Evolutionary conservation across 257 asterid species (phyloP), one percentile per base, ranked within the genome.

Genomic region (Forsythia viridissima): DNA sequence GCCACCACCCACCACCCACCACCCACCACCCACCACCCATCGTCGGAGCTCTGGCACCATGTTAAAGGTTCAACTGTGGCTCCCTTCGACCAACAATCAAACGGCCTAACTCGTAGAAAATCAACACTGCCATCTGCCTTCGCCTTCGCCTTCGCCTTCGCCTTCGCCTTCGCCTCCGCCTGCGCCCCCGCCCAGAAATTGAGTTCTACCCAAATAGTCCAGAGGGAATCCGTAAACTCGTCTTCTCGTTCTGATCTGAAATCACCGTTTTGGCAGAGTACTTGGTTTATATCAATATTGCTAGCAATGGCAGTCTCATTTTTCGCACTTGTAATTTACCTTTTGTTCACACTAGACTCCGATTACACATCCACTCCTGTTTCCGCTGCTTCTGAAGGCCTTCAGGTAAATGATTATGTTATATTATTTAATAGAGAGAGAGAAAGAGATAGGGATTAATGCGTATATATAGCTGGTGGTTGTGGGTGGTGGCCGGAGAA

Each of bases 381-480:
- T 80, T 91, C 93, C 76, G 99, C 99, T 51, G 95, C 95, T 42
- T 86, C 97, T 1, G 98, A 91, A 86, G 99, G 98, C 82, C 97
- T 94, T 68, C 97, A 94, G 98, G 99, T 84, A 68, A 77, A 77
- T 70, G 80, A 21, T 74, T 55, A 5, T 69, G 34, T 66, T 46
- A n/a, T 66, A 18, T 30, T 77, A 70, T 38, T 3, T 57, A 20
- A 51, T 15, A 6, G 2, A 6, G 18, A 20, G 7, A 51, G 8
- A 51, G 59, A 12, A 0, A 12, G 59, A 51, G n/a, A 13, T 2
- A 6, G 51, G 10, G 51, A 41, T 1, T 30, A 30, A 30, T 30
- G 34, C 34, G 9, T 36, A 46, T 24, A n/a, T 38, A 69, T 8
- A 52, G 38, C 21, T 70, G 71, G 51, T n/a, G 65, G 6, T n/a